Evolutionary conservation across 352 stramenopile genomes (phyloP).

Genomic region (Phytophthora rubi): DNA sequence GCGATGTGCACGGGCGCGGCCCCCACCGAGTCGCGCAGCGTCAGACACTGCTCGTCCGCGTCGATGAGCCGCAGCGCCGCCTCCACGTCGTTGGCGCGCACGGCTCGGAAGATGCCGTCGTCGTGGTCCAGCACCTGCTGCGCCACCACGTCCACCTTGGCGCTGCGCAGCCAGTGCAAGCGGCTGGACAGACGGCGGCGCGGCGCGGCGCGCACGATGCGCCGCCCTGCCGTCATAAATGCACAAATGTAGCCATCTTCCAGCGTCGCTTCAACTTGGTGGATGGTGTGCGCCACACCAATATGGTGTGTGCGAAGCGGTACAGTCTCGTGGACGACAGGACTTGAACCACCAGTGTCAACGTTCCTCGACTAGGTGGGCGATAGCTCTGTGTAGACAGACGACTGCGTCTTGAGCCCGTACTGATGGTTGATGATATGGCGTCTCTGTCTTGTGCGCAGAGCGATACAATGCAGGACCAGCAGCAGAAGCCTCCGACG

Average conservation of each 20-base stretch:
- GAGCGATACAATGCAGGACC: slow-evolving; percentile 22
- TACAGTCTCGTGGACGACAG: slow-evolving; percentile 4
- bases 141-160: slow-evolving; percentile 62
- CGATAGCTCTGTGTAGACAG: not conserved
- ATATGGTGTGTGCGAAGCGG: not conserved
- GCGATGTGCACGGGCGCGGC: slow-evolving; percentile 58
- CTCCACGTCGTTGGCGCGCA: slow-evolving; percentile 51
- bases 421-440: not conserved
- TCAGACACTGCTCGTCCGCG: slow-evolving; percentile 41
- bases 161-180: slow-evolving; percentile 31
- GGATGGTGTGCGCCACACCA: not conserved
- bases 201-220: slow-evolving; percentile 17
- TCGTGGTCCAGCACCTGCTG: slow-evolving; percentile 67
- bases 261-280: slow-evolving; percentile 21
- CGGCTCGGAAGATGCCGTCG: slow-evolving; percentile 58
- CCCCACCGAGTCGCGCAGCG: slow-evolving; percentile 55
- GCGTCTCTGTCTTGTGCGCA: not conserved
- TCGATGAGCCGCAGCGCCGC: slow-evolving; percentile 40
- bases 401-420: too few relatives aligned
- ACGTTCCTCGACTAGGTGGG: not conserved
- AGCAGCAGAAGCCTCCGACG: slow-evolving; percentile 39
- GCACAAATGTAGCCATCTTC: not conserved
- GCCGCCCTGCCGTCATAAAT: slow-evolving; percentile 1
- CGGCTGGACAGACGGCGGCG: slow-evolving; percentile 21
- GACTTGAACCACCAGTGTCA: too few relatives aligned